A percentile compares a stretch with the other conserved stretches of the same genome.
These are phyloP conservation scores for Aspergillus luchuensis DNA, from an alignment of 2,329 filamentous ascomycete species.

Conservation along the genomic window DNA sequence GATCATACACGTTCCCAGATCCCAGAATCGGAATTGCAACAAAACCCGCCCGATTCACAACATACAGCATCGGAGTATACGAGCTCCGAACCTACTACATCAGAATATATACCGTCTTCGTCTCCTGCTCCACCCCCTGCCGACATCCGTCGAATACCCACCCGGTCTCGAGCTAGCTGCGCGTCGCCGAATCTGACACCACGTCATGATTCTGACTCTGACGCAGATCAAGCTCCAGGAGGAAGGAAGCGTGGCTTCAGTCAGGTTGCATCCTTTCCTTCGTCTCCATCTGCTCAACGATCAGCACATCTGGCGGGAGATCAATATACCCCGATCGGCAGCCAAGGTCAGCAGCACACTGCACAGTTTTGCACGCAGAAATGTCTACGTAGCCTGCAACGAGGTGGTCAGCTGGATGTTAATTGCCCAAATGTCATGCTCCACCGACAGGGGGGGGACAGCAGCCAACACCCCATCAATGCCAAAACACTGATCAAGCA, in stretches of 20 bases:
- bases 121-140: too few relatives aligned
- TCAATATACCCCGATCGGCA: conserved; percentile 11
- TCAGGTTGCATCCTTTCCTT: conserved; percentile 8
- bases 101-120: too few relatives aligned
- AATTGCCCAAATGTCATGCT: neutral
- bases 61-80: too few relatives aligned
- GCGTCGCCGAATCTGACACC: too few relatives aligned
- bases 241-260: conserved; percentile 11
- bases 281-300: neutral
- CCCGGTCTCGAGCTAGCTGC: too few relatives aligned
- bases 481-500: conserved; percentile 17
- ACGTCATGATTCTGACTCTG: neutral
- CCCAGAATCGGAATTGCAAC: too few relatives aligned
- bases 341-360: neutral
- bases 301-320: conserved; percentile 12
- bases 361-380: conserved; percentile 3
- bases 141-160: too few relatives aligned
- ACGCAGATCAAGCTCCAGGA: too few relatives aligned
- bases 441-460: neutral
- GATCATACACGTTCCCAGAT: too few relatives aligned
- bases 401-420: neutral
- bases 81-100: too few relatives aligned
- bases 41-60: too few relatives aligned
- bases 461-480: conserved; percentile 21
- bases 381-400: conserved; percentile 25